phyloP scores from a whole-genome alignment of 2,329 filamentous ascomycete genomes.

The Thielaviopsis euricoi region DNA sequence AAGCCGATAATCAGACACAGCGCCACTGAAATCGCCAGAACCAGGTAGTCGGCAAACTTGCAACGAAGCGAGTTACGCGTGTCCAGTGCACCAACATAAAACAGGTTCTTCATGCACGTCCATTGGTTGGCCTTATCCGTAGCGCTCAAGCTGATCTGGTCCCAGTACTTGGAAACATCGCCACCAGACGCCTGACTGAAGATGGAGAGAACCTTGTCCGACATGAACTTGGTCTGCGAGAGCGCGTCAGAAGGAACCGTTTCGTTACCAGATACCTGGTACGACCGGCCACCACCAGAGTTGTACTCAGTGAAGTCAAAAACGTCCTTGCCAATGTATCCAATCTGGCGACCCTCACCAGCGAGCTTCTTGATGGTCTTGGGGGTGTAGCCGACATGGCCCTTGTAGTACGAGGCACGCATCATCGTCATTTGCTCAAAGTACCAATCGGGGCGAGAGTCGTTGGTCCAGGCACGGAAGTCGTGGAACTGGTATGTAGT shows the following conservation, averaged over 20 bases:
- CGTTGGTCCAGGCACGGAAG: constrained; percentile 71
- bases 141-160: constrained; percentile 44
- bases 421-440: constrained; percentile 71
- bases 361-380: constrained; percentile 60
- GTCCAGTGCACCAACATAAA: constrained; percentile 83
- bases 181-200: constrained; percentile 61
- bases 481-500: constrained; percentile 73
- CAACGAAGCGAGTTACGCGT: constrained; percentile 76
- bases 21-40: constrained; percentile 69
- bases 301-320: constrained; percentile 85
- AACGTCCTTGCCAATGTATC: constrained; percentile 60
- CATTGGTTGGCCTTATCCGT: constrained; percentile 51
- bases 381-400: constrained; percentile 67
- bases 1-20: constrained; percentile 72
- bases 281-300: constrained; percentile 47
- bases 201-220: constrained; percentile 51
- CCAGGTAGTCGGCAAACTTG: constrained; percentile 75
- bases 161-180: constrained; percentile 75
- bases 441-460: constrained; percentile 82
- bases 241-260: constrained; percentile 25
- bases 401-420: constrained; percentile 66
- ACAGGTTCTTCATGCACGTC: constrained; percentile 79
- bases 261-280: constrained; percentile 39
- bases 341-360: constrained; percentile 46
- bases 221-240: constrained; percentile 64